phyloP scores from a whole-genome alignment of 2,329 filamentous ascomycete species.

The Aureobasidium sp. region DNA sequence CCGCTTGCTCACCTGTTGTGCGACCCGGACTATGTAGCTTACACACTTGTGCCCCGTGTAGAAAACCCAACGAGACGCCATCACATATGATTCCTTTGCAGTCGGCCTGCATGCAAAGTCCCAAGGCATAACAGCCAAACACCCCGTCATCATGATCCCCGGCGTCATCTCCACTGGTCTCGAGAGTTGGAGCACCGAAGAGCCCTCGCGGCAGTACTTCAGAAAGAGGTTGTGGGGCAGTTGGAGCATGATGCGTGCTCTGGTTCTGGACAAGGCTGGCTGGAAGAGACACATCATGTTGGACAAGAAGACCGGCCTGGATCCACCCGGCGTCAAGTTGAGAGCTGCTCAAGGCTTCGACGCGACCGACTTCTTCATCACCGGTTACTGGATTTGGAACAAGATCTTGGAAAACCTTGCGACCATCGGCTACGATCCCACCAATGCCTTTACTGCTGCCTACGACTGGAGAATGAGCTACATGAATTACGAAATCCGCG shows the following conservation, averaged over 20 bases:
- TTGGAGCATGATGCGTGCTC: slow-evolving; percentile 96
- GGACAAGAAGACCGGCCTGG: slow-evolving; percentile 80
- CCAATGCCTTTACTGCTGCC: slow-evolving; percentile 56
- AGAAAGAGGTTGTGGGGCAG: slow-evolving; percentile 92
- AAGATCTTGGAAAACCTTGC: slow-evolving; percentile 97
- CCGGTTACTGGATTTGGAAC: slow-evolving; percentile 96
- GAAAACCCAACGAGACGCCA: slow-evolving; percentile 78
- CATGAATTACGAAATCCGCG: slow-evolving; percentile 75
- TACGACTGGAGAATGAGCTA: slow-evolving; percentile 95
- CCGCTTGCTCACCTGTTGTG: background rate
- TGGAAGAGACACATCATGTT: slow-evolving; percentile 99
- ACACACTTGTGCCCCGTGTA: slow-evolving; percentile 28
- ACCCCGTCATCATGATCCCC: slow-evolving; percentile 93
- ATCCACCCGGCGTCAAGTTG: slow-evolving; percentile 82
- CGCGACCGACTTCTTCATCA: slow-evolving; percentile 88
- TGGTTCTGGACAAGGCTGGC: slow-evolving; percentile 83
- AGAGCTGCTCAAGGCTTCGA: slow-evolving; percentile 94
- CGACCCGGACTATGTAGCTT: slow-evolving; percentile 5
- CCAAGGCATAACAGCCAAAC: slow-evolving; percentile 71
- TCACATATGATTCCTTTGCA: slow-evolving; percentile 88
- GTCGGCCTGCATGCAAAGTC: slow-evolving; percentile 74
- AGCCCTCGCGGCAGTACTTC: slow-evolving; percentile 81
- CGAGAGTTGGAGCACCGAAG: slow-evolving; percentile 91
- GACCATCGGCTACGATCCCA: slow-evolving; percentile 91
- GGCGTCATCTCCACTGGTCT: slow-evolving; percentile 96